A percentile compares a stretch with the other conserved stretches of the same genome.
These are phyloP conservation scores for Laguncularia racemosa DNA, from an alignment of 345 rosid genomes.

Conservation along the genomic window DNA sequence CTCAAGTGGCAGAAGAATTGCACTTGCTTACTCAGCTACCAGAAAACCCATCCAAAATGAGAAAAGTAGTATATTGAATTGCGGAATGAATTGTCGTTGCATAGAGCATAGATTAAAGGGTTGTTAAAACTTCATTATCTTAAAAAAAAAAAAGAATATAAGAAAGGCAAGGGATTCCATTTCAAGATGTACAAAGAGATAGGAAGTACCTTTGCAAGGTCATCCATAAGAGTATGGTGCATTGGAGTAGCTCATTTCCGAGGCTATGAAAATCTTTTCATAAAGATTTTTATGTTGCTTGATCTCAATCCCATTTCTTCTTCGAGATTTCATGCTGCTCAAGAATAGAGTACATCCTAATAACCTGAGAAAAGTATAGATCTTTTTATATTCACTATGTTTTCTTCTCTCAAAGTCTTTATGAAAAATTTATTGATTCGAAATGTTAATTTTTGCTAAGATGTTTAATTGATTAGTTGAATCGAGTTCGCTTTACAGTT, in stretches of 20 bases:
- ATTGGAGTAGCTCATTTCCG: slow-evolving; percentile 77
- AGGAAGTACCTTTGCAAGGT: slow-evolving; percentile 65
- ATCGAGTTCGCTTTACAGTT: no score
- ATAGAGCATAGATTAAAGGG: no score
- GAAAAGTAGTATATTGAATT: background rate
- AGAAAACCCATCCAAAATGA: slow-evolving; percentile 6
- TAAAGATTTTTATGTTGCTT: no score
- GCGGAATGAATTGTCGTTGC: slow-evolving; percentile 4
- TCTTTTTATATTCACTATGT: background rate
- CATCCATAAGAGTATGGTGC: slow-evolving; percentile 66
- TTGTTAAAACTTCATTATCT: background rate
- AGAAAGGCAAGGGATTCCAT: slow-evolving; percentile 1
- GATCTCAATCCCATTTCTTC: no score
- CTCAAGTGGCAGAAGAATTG: slow-evolving; percentile 73
- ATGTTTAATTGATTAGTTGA: no score
- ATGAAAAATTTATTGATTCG: no score
- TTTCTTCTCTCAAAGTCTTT: background rate
- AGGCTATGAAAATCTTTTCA: no score
- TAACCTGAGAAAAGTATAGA: slow-evolving; percentile 67
- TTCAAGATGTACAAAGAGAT: no score
- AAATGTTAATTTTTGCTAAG: no score
- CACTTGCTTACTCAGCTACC: slow-evolving; percentile 48
- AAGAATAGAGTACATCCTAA: no score
- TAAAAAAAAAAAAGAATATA: slow-evolving; percentile 6
- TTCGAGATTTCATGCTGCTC: no score